Conservation (phyloP, 192 early-diverging fungal genomes). For the Entomortierella parvispora region DNA sequence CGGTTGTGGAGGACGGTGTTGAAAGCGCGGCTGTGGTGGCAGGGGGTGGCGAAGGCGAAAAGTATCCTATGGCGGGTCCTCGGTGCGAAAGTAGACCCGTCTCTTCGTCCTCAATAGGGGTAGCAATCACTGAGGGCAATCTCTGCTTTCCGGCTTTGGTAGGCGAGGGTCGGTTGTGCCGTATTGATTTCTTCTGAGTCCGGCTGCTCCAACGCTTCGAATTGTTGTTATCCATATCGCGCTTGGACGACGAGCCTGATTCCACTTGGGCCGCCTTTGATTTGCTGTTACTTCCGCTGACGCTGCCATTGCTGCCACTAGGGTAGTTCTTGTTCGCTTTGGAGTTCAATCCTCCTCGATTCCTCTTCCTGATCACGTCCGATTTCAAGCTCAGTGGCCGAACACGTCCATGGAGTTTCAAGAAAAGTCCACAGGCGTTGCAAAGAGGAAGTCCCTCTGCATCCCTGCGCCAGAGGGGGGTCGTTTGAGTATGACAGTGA, state of each 20-base stretch:
- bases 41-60: slow-evolving; percentile 8
- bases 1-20: not conserved
- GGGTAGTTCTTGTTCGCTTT: not conserved
- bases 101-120: not conserved
- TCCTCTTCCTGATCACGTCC: slow-evolving; percentile 87
- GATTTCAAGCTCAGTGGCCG: slow-evolving; percentile 86
- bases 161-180: no score
- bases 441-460: slow-evolving; percentile 85
- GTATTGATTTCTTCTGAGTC: no score
- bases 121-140: no score
- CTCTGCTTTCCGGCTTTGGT: no score
- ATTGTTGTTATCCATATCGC: no score
- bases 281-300: not conserved
- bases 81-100: not conserved
- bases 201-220: no score
- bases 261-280: not conserved
- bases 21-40: not conserved
- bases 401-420: slow-evolving; percentile 86
- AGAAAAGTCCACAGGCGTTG: slow-evolving; percentile 94
- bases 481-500: slow-evolving; percentile 87
- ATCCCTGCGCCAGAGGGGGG: slow-evolving; percentile 90
- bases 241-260: no score
- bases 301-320: not conserved
- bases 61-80: slow-evolving; percentile 13
- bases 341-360: slow-evolving; percentile 59